Base-by-base conservation (phyloP, 306 rosid genomes). In the peach (Prunus persica) region DNA sequence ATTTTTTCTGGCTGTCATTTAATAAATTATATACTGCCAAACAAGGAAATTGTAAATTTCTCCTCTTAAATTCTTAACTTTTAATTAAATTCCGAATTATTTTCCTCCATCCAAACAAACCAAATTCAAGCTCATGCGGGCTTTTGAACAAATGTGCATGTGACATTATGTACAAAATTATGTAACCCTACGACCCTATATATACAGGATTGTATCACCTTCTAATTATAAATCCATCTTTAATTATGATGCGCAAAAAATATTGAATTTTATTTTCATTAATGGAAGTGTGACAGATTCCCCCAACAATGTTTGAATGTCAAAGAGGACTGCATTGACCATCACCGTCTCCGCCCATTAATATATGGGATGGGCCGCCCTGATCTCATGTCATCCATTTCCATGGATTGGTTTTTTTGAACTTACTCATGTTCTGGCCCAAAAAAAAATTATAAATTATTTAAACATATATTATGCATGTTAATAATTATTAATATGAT, bases 301-400 rank as follows among this genome's bases (percentile, higher is more conserved):
- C 45, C 67, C 6, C 7, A 32, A 62, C 2, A 62, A 62, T 8
- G 6, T 62, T 24, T 1, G 32, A 60, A 47, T 47, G 8, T 32
- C 7, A 34, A 8, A 56, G 61, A 20, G 32, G 72, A 68, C 61
- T 52, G 27, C 49, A 11, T 25, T 2, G n/a, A 43, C 68, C 47
- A 43, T 67, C 45, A 73, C 77, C 30, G 69, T 60, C 77, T n/a
- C 47, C 12, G 5, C 41, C 57, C 24, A 1, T 32, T 38, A 38
- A 56, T 41, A 38, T 38, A 57, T 57, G 27, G 4, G 27, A 22
- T 57, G 67, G 67, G 56, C 18, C 66, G 24, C 25, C 38, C 5
- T 41, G 38, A 72, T 10, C 58, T 57, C 76, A 58, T 58, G 66
- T 43, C n/a, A 46, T 7, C 77, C 77, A 60, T 60, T 73, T 60